Conservation (phyloP, 2,329 filamentous ascomycete genomes). For the Fusarium oligoseptatum region DNA sequence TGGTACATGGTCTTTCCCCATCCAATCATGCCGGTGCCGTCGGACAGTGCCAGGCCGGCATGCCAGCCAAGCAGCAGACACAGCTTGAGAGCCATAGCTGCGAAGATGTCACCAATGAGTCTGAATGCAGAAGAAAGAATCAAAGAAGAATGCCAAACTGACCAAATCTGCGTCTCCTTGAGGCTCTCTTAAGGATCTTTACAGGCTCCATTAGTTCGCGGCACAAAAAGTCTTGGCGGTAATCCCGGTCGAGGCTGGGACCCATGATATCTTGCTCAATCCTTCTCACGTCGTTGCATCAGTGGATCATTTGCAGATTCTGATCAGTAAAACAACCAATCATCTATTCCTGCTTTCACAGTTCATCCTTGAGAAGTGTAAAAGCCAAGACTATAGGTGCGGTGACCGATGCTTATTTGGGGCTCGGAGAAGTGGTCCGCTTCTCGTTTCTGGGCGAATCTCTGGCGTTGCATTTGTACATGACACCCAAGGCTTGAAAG, state of each 20-base stretch:
- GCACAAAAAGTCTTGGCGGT: background rate
- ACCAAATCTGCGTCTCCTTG: background rate
- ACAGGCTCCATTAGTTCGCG: background rate
- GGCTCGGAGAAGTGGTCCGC: background rate
- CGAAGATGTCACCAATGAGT: background rate
- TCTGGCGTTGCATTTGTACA: background rate
- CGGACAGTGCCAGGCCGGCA: conserved; percentile 10
- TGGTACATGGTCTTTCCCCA: conserved; percentile 53
- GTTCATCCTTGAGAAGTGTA: background rate
- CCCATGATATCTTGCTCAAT: conserved; percentile 17
- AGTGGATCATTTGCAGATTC: background rate
- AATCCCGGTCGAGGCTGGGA: background rate
- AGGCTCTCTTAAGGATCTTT: background rate
- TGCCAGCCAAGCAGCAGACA: conserved; percentile 5
- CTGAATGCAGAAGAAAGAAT: background rate
- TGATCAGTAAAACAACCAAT: background rate
- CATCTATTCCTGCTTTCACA: background rate
- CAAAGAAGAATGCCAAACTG: background rate
- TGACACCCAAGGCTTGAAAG: background rate
- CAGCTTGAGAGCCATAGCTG: background rate
- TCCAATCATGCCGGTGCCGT: conserved; percentile 51
- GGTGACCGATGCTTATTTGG: background rate
- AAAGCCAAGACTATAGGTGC: background rate
- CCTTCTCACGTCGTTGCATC: background rate
- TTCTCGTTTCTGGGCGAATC: background rate